A percentile compares a stretch with the other conserved stretches of the same genome.
Evolutionary conservation across 495 filamentous ascomycete species (phyloP).

Genomic region (Viridothelium virens): DNA sequence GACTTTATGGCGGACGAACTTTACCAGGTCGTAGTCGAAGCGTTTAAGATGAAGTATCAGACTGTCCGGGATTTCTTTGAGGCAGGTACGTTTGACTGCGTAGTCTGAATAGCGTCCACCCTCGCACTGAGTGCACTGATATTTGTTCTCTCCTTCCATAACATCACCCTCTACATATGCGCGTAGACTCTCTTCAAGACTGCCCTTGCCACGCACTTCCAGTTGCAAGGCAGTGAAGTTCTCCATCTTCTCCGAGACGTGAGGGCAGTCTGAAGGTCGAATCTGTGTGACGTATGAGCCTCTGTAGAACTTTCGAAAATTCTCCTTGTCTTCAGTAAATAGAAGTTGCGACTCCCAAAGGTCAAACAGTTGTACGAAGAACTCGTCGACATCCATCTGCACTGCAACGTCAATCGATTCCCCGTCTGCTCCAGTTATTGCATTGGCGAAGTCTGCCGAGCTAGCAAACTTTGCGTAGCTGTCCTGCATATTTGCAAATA

Average conservation of each 20-base stretch:
- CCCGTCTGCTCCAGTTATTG: constrained; percentile 77
- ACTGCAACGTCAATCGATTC: constrained; percentile 74
- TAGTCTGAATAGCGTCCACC: constrained; percentile 68
- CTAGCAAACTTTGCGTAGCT: constrained; percentile 64
- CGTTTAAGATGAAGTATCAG: constrained; percentile 94
- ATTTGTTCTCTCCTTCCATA: constrained; percentile 98
- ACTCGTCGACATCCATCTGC: constrained; percentile 98
- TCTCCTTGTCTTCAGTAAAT: constrained; percentile 57
- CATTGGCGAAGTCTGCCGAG: constrained; percentile 61
- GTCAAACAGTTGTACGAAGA: constrained; percentile 89
- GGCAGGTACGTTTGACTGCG: constrained; percentile 83
- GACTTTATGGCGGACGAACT: constrained; percentile 80
- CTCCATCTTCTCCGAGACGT: constrained; percentile 85
- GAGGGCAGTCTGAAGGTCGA: constrained; percentile 84
- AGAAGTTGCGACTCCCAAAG: constrained; percentile 80
- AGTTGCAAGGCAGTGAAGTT: constrained; percentile 94
- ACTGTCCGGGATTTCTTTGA: constrained; percentile 90
- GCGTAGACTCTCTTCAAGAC: constrained; percentile 76
- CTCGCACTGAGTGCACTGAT: constrained; percentile 87
- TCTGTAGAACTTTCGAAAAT: constrained; percentile 78
- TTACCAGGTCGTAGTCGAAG: constrained; percentile 89
- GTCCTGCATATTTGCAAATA: constrained; percentile 84
- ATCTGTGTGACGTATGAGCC: constrained; percentile 92
- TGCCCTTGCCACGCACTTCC: constrained; percentile 88
- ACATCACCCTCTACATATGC: constrained; percentile 94